phyloP scores from a whole-genome alignment of 441 rosid species.

The Lepidium campestre region DNA sequence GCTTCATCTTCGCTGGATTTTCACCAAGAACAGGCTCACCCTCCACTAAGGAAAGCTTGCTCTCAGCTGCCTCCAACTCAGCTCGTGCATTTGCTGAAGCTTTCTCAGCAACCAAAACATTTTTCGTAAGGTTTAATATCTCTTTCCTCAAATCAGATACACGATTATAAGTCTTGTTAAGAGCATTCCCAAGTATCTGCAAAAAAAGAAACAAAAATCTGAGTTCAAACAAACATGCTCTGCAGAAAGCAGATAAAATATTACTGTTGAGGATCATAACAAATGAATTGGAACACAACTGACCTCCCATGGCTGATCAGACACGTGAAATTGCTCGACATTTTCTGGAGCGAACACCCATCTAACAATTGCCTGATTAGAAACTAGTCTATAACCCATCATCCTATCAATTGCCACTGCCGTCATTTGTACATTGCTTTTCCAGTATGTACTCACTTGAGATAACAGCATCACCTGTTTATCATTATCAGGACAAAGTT shows the following conservation, averaged over 20 bases:
- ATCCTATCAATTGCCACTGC: constrained; percentile 92
- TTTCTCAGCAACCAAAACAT: constrained; percentile 62
- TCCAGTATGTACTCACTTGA: constrained; percentile 89
- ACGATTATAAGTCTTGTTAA: constrained; percentile 89
- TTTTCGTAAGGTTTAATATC: constrained; percentile 59
- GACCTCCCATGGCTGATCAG: constrained; percentile 98
- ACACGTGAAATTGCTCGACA: constrained; percentile 72
- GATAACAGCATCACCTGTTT: constrained; percentile 73
- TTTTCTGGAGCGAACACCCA: constrained; percentile 91
- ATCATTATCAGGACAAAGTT: constrained; percentile 73
- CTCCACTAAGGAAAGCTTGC: constrained; percentile 73
- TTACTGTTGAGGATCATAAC: not conserved
- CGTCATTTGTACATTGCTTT: constrained; percentile 80
- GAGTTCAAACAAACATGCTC: not conserved
- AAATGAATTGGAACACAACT: not conserved
- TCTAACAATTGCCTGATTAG: constrained; percentile 89
- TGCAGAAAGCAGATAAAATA: not conserved
- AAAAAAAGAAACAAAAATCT: constrained; percentile 8
- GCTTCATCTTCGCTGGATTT: constrained; percentile 78
- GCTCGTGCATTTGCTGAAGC: constrained; percentile 65
- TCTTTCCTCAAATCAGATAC: constrained; percentile 91
- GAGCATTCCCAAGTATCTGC: constrained; percentile 89
- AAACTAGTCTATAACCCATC: constrained; percentile 98
- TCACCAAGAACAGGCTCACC: constrained; percentile 96
- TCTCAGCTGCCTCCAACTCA: constrained; percentile 79